Conservation (phyloP, 768 basidiomycete species). For the Pisolithus albus region DNA sequence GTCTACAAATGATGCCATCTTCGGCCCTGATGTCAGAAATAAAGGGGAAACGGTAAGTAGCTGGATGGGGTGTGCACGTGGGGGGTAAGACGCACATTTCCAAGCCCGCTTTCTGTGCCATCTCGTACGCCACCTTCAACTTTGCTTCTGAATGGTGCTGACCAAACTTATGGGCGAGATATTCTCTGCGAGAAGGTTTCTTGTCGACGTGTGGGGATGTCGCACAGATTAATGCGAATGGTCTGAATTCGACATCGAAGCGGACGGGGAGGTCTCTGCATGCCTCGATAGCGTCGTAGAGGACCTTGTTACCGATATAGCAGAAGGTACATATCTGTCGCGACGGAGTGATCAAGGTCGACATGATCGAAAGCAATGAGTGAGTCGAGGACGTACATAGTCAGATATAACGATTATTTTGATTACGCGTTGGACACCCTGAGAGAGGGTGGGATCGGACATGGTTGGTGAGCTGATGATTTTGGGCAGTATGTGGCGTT, state of each 20-base stretch:
- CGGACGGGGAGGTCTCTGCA: constrained; percentile 26
- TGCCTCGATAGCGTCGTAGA: constrained; percentile 31
- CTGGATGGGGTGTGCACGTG: background rate
- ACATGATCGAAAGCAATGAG: background rate
- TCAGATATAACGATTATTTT: constrained; percentile 31
- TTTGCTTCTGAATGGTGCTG: constrained; percentile 20
- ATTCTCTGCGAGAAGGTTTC: constrained; percentile 17
- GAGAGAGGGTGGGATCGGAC: constrained; percentile 12
- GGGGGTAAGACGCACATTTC: constrained; percentile 14
- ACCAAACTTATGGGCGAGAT: constrained; percentile 20
- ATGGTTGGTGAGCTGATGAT: constrained; percentile 5
- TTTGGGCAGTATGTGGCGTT: no score
- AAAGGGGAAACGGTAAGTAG: background rate
- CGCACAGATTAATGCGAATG: constrained; percentile 24
- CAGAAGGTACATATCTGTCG: constrained; percentile 31
- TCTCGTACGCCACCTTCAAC: constrained; percentile 20
- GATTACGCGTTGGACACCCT: constrained; percentile 14
- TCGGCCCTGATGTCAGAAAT: constrained; percentile 22
- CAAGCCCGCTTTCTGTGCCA: constrained; percentile 25
- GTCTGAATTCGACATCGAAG: constrained; percentile 32
- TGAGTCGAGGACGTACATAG: constrained; percentile 19
- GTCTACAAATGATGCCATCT: constrained; percentile 34
- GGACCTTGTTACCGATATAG: constrained; percentile 33
- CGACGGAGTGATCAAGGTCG: constrained; percentile 6
- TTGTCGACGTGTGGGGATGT: constrained; percentile 13